phyloP scores from a whole-genome alignment of 164 flowering plant species.

The Umbellularia californica region DNA sequence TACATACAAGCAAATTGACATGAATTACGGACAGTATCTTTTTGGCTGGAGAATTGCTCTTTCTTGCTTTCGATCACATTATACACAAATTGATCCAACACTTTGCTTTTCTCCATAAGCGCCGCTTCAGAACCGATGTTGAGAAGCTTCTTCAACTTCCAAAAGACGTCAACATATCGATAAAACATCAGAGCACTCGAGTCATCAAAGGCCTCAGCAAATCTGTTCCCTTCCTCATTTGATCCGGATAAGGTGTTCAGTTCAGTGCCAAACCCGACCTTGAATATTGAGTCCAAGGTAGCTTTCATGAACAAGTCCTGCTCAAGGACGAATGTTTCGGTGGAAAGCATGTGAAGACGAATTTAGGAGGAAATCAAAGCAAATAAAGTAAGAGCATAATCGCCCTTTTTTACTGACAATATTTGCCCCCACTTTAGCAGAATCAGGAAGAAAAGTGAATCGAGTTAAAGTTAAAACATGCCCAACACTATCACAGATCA shows the following conservation, averaged over 20 bases:
- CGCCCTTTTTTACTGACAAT: not conserved
- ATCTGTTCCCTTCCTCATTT: constrained; percentile 31
- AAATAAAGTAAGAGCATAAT: not conserved
- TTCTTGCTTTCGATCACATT: constrained; percentile 39
- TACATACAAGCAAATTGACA: too few relatives aligned
- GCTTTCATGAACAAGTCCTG: constrained; percentile 60
- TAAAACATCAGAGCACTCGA: constrained; percentile 39
- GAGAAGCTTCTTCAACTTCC: constrained; percentile 58
- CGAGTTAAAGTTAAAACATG: too few relatives aligned
- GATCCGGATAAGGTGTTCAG: constrained; percentile 47
- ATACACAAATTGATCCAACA: constrained; percentile 47
- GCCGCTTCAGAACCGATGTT: constrained; percentile 58
- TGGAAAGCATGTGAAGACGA: not conserved
- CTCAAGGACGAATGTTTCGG: not conserved
- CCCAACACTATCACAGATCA: too few relatives aligned
- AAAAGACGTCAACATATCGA: constrained; percentile 52
- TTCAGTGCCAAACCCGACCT: constrained; percentile 72
- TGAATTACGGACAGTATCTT: constrained; percentile 8
- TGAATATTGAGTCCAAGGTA: constrained; percentile 61
- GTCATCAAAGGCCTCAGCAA: constrained; percentile 65
- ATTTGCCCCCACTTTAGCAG: too few relatives aligned
- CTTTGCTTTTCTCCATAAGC: constrained; percentile 40
- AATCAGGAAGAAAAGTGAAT: too few relatives aligned
- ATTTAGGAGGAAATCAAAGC: not conserved
- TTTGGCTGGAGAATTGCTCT: constrained; percentile 17